Evolutionary conservation across 2,329 filamentous ascomycete genomes (phyloP), one percentile per base, ranked within the genome.

Genomic region (Aspergillus uvarum): DNA sequence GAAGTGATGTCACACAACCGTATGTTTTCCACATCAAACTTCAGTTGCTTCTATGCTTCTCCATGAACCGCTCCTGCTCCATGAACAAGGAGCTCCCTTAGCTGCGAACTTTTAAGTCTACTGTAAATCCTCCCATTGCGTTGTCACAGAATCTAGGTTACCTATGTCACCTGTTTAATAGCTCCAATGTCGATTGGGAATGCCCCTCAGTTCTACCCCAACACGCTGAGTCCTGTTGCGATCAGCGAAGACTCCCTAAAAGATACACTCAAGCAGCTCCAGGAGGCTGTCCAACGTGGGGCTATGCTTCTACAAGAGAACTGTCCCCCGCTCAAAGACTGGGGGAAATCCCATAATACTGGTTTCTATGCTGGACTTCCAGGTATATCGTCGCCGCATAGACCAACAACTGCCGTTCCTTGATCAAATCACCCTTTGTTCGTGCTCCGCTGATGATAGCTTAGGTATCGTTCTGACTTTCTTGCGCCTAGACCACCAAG

Each of bases 391-490:
- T 48, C 12, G 29, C 11, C 19, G 14, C 22, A 35, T 29, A 14
- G 49, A 29, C 24, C 8, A 22, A 48, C 16, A 26, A 7, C 38
- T 6, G 47, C n/a, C 16, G 26, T 29, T 29, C 26, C n/a, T 53
- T 8, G 35, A 22, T 7, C 42, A 35, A 52, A 50, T 54, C 50
- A 60, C 14, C 12, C 19, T 26, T 14, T 42, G 8, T n/a, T 10
- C 5, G 48, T n/a, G 21, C 3, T 19, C 24, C 48, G 24, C 21
- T n/a, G 14, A 50, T 24, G 14, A 29, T 44, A 14, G 21, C 29
- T n/a, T 59, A 77, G 76, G 76, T 12, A 67, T 76, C 50, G 69
- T 72, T 38, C 65, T 77, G 49, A 67, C 74, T 47, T 76, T 76
- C 51, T 67, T 77, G 12, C 74, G 76, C n/a, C 68, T 78, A 16